Percentiles rank a stretch among this genome's conserved stretches.
Evolutionary conservation across 2,329 filamentous ascomycete species (phyloP).

Genomic region (Dactylonectria macrodidyma): DNA sequence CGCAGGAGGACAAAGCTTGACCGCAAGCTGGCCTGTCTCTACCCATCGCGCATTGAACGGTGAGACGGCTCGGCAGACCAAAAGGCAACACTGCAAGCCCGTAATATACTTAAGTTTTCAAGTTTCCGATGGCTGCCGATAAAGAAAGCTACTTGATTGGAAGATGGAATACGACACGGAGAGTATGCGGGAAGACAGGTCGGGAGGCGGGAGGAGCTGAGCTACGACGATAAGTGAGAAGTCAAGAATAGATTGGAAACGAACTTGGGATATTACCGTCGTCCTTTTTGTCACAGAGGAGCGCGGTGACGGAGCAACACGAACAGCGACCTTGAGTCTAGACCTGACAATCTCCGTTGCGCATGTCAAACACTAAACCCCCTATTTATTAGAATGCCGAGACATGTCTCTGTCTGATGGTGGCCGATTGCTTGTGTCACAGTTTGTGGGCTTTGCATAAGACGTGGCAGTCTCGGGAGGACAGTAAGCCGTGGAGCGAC

Average conservation of each 20-base stretch:
- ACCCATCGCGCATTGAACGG: background rate
- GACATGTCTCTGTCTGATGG: conserved; percentile 22
- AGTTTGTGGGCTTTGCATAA: background rate
- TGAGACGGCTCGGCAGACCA: background rate
- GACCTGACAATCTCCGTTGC: conserved; percentile 32
- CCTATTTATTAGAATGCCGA: conserved; percentile 38
- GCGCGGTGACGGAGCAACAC: background rate
- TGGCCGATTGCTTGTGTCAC: background rate
- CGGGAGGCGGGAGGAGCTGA: conserved; percentile 4
- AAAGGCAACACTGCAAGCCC: background rate
- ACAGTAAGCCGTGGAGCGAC: background rate
- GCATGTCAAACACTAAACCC: conserved; percentile 30
- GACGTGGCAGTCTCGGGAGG: background rate
- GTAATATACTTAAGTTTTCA: background rate
- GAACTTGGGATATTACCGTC: background rate
- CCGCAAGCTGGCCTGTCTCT: background rate
- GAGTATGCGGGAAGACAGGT: background rate
- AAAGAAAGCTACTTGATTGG: conserved; percentile 7
- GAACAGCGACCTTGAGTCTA: conserved; percentile 4
- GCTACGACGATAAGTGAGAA: conserved; percentile 1
- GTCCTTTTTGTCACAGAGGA: background rate
- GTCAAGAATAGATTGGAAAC: background rate
- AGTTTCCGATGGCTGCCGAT: background rate
- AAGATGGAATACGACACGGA: conserved; percentile 4
- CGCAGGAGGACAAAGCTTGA: background rate